Evolutionary conservation across 306 rosid genomes (phyloP), one percentile per base, ranked within the genome.

Genomic region (Crotalaria pallida): DNA sequence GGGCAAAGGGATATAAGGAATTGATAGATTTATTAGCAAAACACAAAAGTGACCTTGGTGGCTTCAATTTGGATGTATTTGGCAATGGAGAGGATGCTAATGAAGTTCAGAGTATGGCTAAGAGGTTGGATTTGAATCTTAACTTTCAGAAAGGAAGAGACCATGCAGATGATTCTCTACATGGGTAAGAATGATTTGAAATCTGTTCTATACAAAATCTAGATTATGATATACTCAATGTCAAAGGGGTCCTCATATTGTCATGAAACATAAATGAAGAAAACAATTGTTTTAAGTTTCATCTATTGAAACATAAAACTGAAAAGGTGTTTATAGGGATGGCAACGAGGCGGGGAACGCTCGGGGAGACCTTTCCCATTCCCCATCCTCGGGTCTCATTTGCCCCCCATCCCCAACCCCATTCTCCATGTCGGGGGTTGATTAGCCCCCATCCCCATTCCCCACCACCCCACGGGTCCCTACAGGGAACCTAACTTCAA

Each of bases 1-100:
- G 99, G 99, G 97, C 99, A 29, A 94, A 94, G 84, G 97, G 97
- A 51, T 91, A 91, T 73, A 81, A 82, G 59, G 99, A 94, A 79
- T 80, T 94, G 81, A 86, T 94, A 76, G 92, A 94, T 77, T 80
- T 94, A 76, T 79, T 94, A 72, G 84, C 87, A 40, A 91, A 85
- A 67, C 89, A 85, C 77, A 91, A 83, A 84, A 72, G 68, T 67
- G 92, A 88, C 53, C 95, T 94, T 82, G 82, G 80, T 79, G 97
- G 97, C 70, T 83, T 91, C 85, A 94, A 91, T 56, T 69, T 94
- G 80, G 99, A 94, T 58, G 96, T 94, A 65, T 94, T 80, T 76
- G 99, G 99, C 56, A 94, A 80, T 64, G 99, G 99, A 74, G 99
- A 94, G 81, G 97, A 94, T 33, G 96, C 96, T 78, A 77, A 83